Base-by-base conservation (phyloP, 805 yeast genomes). In the Saturnispora zaruensis region DNA sequence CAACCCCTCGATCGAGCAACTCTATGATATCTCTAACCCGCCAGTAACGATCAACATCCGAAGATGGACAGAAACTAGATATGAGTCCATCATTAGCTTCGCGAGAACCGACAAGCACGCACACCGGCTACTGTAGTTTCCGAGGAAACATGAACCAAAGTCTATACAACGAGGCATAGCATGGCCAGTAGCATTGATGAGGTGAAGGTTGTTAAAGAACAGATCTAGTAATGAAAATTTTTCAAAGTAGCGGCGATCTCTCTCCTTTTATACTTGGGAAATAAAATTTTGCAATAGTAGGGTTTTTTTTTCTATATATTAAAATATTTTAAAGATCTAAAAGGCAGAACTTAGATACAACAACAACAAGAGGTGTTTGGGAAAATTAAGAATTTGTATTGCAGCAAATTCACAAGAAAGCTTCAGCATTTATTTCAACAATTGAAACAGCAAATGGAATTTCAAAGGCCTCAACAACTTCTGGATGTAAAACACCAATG, bases 1-100 rank as follows among this genome's bases (percentile, higher is more conserved):
- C 84, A 85, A 84, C 84, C 90, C 82, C 96, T 90, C 96, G 95
- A 82, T 96, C 87, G 96, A 95, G 97, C 88, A 72, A 57, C 75
- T 83, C 91, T 83, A 90, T 77, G 76, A 72, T 77, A 85, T 69
- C 65, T 71, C 48, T 52, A 51, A 48, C 24, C 51, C 50, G 49
- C 57, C 48, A 46, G 54, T 53, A 52, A 54, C 63, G 65, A 63
- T 62, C 66, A 60, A 55, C 61, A 62, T 69, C 56, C 56, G 42
- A 26, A 44, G 51, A 61, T 52, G 63, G 64, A 62, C 64, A 58
- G 59, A 54, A 50, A 23, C 47, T 51, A 58, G 56, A 47, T 33
- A 21, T 8, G 16, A 38, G 41, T 20, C 37, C 6, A 23, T 52
- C 59, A 61, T 70, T 60, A 59, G 67, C 69, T 66, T 64, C 71